Conservation (phyloP, 257 asterid genomes). For the Jacaranda mimosifolia region DNA sequence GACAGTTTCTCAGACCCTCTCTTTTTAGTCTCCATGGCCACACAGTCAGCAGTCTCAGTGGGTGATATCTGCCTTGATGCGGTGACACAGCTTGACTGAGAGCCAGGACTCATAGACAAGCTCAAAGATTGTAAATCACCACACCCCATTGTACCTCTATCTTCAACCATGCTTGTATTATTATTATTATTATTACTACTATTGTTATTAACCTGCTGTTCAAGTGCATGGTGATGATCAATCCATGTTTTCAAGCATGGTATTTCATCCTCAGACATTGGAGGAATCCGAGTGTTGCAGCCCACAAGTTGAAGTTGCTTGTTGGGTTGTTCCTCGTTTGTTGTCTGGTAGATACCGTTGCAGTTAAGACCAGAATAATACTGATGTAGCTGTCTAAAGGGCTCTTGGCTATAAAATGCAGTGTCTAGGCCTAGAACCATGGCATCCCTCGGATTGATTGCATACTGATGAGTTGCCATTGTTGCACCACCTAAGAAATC, state of each 20-base stretch:
- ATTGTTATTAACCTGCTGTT: no score
- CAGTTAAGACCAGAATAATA: constrained; percentile 49
- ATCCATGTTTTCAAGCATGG: constrained; percentile 63
- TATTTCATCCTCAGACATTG: constrained; percentile 43
- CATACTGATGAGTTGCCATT: constrained; percentile 53
- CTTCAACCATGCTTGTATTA: constrained; percentile 26
- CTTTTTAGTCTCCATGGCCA: constrained; percentile 68
- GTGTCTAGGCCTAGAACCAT: constrained; percentile 53
- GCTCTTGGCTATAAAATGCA: constrained; percentile 53
- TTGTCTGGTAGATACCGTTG: constrained; percentile 54
- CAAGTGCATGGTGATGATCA: constrained; percentile 7
- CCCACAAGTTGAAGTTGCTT: constrained; percentile 8
- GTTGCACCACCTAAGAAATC: constrained; percentile 78
- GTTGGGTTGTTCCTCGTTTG: constrained; percentile 32
- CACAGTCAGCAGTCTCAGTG: constrained; percentile 45
- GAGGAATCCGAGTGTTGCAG: constrained; percentile 8
- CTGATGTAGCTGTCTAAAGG: not conserved
- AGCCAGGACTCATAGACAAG: constrained; percentile 87
- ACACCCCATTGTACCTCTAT: constrained; percentile 42
- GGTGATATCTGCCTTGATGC: constrained; percentile 69
- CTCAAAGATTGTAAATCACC: constrained; percentile 63
- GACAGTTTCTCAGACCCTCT: constrained; percentile 57
- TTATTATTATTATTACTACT: not conserved
- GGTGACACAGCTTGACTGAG: constrained; percentile 82
- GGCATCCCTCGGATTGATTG: constrained; percentile 32